phyloP scores from a whole-genome alignment of 1,284 basidiomycete species.

The Kwoniella shivajii region DNA sequence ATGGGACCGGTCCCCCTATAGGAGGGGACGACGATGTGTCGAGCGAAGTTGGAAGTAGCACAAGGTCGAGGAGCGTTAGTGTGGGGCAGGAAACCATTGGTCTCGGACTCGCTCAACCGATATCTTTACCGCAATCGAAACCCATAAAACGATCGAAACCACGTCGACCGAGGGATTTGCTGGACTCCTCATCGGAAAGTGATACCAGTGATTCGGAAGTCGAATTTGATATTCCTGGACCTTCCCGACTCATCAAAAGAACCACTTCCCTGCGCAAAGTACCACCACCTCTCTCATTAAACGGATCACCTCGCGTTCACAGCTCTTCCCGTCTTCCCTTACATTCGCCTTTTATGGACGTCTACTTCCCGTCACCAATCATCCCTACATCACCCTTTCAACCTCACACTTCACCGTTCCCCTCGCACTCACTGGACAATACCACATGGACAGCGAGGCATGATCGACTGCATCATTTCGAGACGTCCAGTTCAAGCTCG shows the following conservation, averaged over 20 bases:
- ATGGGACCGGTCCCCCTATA: constrained; percentile 3
- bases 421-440: constrained; percentile 51
- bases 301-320: constrained; percentile 17
- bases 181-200: constrained; percentile 45
- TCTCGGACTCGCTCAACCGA: constrained; percentile 7
- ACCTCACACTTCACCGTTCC: constrained; percentile 45
- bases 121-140: not conserved
- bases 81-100: constrained; percentile 4
- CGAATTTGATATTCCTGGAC: constrained; percentile 21
- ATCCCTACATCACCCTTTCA: constrained; percentile 20
- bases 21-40: constrained; percentile 9
- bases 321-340: constrained; percentile 14
- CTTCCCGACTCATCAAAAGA: constrained; percentile 6
- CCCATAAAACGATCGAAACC: not conserved
- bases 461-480: constrained; percentile 29
- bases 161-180: constrained; percentile 16
- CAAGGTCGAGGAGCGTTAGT: constrained; percentile 20
- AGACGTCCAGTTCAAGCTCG: constrained; percentile 42
- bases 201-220: constrained; percentile 45
- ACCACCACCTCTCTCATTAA: constrained; percentile 26
- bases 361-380: constrained; percentile 35
- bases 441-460: constrained; percentile 45
- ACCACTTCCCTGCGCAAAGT: constrained; percentile 25
- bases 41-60: constrained; percentile 16
- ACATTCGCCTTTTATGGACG: constrained; percentile 35